These are phyloP conservation scores for Daldinia loculata DNA, from an alignment of 495 filamentous ascomycete genomes.

Conservation along the genomic window DNA sequence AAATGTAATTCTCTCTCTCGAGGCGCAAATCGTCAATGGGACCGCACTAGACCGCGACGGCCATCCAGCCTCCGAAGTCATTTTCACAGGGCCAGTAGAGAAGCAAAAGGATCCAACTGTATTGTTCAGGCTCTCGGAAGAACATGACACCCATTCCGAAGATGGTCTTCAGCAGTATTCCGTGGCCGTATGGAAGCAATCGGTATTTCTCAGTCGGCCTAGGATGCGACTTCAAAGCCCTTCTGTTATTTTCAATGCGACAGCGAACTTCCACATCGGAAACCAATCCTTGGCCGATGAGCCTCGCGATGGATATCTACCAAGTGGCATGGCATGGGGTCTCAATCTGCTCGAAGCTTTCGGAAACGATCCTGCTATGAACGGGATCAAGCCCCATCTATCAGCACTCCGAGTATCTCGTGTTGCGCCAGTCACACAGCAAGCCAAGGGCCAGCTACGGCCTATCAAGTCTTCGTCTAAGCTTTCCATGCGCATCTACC, in stretches of 20 bases:
- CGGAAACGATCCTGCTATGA: conserved; percentile 70
- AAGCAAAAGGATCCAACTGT: conserved; percentile 69
- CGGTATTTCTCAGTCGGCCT: conserved; percentile 79
- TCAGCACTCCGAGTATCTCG: conserved; percentile 81
- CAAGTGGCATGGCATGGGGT: conserved; percentile 75
- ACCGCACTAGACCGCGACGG: conserved; percentile 54
- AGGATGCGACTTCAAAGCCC: conserved; percentile 80
- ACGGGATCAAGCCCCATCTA: conserved; percentile 73
- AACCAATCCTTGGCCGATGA: conserved; percentile 59
- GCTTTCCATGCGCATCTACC: conserved; percentile 75
- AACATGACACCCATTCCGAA: conserved; percentile 50
- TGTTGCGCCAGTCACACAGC: conserved; percentile 67
- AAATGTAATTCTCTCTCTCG: conserved; percentile 71
- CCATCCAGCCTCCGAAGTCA: conserved; percentile 66
- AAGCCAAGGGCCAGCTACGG: conserved; percentile 62
- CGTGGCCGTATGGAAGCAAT: conserved; percentile 82
- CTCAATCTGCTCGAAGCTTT: conserved; percentile 85
- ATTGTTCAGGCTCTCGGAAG: conserved; percentile 56
- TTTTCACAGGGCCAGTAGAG: conserved; percentile 70
- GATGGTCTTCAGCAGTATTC: conserved; percentile 54
- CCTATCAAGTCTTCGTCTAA: conserved; percentile 71
- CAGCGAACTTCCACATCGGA: conserved; percentile 70
- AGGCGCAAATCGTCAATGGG: conserved; percentile 74
- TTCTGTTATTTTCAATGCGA: conserved; percentile 77
- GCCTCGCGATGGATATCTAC: conserved; percentile 76